Evolutionary conservation across 2,329 filamentous ascomycete species (phyloP), one percentile per base, ranked within the genome.

Genomic region (Aureobasidium subglaciale): DNA sequence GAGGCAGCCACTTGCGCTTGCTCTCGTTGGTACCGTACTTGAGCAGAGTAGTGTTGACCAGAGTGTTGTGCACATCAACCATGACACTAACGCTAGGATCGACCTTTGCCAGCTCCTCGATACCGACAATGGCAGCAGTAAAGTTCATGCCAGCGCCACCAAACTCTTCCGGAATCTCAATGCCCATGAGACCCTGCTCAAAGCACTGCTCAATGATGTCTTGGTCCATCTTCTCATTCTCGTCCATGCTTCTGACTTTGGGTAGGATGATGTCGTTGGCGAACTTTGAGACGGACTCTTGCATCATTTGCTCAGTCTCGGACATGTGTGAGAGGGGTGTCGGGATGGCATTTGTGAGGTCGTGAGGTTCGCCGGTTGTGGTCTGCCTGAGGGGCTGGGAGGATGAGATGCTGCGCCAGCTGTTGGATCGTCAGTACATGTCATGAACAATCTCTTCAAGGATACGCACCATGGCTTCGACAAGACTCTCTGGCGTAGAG

Each of bases 81-180:
- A 99, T 75, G 60, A 99, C 93, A 67, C 88, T 92, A 60, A 99
- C 93, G 62, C 88, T 95, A 37, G 93, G 93, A 68, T 99, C 93
- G 16, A 95, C 88, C 56, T 90, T 83, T 1, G 93, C 93, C 59
- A 99, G 78, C 78, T 99, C 93, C 75, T 99, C 93, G 65, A 99
- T 99, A 25, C 89, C 92, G 41, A 99, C 86, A 68, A 99, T 96
- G 59, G 91, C 92, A 1, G 91, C 78, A 1, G 93, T 97, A 75
- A 99, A 99, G 81, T 96, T 96, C 93, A 99, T 97, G 63, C 91
- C 93, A 0, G 92, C 89, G 59, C 93, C 93, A 59, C 93, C 93
- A 69, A 86, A 99, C 72, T 96, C 91, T 73, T 99, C 93, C 15
- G 93, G 92, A 57, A 99, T 96, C 76, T 99, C 93, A 61, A 99